Base-by-base conservation (phyloP, 139 green algal species). In the Chlorella vulgaris region DNA sequence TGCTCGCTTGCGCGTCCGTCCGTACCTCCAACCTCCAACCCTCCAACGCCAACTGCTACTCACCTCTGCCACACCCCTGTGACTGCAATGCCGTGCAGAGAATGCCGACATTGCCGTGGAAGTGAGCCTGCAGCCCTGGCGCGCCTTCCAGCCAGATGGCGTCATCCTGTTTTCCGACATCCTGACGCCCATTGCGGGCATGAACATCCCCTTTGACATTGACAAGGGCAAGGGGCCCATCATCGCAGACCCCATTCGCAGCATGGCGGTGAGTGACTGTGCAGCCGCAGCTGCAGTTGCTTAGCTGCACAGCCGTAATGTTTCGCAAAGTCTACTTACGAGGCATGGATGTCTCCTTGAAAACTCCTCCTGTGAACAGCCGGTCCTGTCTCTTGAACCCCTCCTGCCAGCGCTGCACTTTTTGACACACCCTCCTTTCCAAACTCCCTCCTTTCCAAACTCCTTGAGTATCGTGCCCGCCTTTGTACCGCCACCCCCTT, bases 101-200 rank as follows among this genome's bases (percentile, higher is more conserved):
- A 95, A 94, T 70, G 88, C 92, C 22, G 95, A 98, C 85, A 84
- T 98, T 8, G 91, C 94, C 42, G 94, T 96, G 15, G 94, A 98
- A 86, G 91, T 98, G 43, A 95, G 92, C 0, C 90, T 98, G 80
- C 95, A 98, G 90, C 95, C 95, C 1, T 98, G 94, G 94, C 83
- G 89, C 58, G 95, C 93, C 0, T 98, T 98, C 91, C 91, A 93
- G 82, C 95, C 95, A 39, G 95, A 98, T 86, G 95, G 95, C 66
- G 94, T 98, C 31, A 96, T 98, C 85, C 91, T 98, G 51, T 98
- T 98, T 90, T 95, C 89, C 36, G 95, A 98, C 87, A 98, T 98
- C 86, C 87, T 98, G 26, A 98, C 95, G 3, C 93, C 91, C n/a
- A 89, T 98, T n/a, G 80, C 92, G 28, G 94, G 94, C 83, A 98